These are phyloP conservation scores for Spathaspora girioi DNA, from an alignment of 805 yeast species.

Conservation along the genomic window DNA sequence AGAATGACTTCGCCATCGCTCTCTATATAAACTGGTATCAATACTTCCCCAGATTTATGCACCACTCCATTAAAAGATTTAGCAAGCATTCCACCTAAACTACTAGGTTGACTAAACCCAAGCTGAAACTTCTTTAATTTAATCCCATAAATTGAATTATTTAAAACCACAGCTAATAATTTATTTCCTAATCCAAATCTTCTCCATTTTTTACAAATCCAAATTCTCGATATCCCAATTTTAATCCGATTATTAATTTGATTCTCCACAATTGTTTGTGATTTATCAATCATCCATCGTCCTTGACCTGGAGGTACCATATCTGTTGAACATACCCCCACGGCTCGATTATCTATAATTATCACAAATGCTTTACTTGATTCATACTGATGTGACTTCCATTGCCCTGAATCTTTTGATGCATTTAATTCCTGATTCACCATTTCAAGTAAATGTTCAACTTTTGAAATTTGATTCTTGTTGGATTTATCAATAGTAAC, in stretches of 20 bases:
- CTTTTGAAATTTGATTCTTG: conserved; percentile 20
- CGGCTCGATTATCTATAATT: conserved; percentile 41
- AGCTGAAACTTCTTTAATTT: conserved; percentile 38
- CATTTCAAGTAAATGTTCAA: conserved; percentile 38
- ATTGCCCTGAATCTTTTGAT: conserved; percentile 31
- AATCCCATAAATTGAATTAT: conserved; percentile 48
- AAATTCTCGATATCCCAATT: conserved; percentile 39
- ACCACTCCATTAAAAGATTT: conserved; percentile 48
- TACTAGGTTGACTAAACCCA: conserved; percentile 74
- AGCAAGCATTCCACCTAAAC: conserved; percentile 60
- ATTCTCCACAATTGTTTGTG: conserved; percentile 48
- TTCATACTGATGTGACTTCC: conserved; percentile 20
- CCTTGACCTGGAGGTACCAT: conserved; percentile 33
- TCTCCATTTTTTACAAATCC: conserved; percentile 46
- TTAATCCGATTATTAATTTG: conserved; percentile 32
- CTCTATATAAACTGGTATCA: conserved; percentile 46
- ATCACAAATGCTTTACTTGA: conserved; percentile 44
- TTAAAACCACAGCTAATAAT: conserved; percentile 42
- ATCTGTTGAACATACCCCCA: conserved; percentile 58
- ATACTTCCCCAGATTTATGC: conserved; percentile 49
- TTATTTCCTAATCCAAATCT: conserved; percentile 46
- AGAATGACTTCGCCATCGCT: too few relatives aligned
- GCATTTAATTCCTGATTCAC: conserved; percentile 64
- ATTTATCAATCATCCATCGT: conserved; percentile 57
- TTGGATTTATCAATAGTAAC: conserved; percentile 17